phyloP scores from a whole-genome alignment of 2,329 filamentous ascomycete species.

The Cordyceps militaris region DNA sequence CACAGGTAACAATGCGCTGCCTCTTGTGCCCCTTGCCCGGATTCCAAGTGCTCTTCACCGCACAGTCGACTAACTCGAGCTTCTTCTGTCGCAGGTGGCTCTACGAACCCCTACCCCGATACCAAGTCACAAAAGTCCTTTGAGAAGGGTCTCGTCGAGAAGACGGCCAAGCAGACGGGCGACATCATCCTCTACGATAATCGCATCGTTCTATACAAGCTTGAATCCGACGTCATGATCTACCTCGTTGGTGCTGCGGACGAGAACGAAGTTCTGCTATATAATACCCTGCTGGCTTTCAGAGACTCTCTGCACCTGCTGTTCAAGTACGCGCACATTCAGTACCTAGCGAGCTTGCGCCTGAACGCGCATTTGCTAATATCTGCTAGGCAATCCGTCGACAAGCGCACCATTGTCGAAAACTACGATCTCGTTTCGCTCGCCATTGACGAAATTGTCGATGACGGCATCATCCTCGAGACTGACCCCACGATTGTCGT shows the following conservation, averaged over 20 bases:
- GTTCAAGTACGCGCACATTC: constrained; percentile 62
- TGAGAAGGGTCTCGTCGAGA: constrained; percentile 90
- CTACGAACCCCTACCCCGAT: constrained; percentile 72
- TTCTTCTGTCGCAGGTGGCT: constrained; percentile 29
- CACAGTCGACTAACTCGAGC: constrained; percentile 6
- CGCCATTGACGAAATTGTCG: constrained; percentile 89
- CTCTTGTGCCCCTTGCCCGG: constrained; percentile 14
- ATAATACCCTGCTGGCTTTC: constrained; percentile 88
- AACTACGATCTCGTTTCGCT: constrained; percentile 96
- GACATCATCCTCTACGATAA: constrained; percentile 98
- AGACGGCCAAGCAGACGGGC: constrained; percentile 90
- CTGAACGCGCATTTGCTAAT: neutral
- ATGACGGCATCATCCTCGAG: constrained; percentile 94
- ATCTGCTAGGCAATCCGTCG: constrained; percentile 73
- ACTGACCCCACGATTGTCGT: constrained; percentile 93
- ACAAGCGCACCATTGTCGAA: constrained; percentile 96
- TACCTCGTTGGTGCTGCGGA: constrained; percentile 88
- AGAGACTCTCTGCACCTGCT: constrained; percentile 84
- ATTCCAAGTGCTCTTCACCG: constrained; percentile 16
- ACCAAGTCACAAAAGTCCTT: constrained; percentile 93
- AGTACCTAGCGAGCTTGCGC: neutral
- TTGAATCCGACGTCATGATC: constrained; percentile 92
- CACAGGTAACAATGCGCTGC: constrained; percentile 24
- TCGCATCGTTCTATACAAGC: constrained; percentile 94
- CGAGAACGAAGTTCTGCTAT: constrained; percentile 95